These are phyloP conservation scores for Candida insectalens DNA, from an alignment of 805 yeast genomes.

Conservation along the genomic window DNA sequence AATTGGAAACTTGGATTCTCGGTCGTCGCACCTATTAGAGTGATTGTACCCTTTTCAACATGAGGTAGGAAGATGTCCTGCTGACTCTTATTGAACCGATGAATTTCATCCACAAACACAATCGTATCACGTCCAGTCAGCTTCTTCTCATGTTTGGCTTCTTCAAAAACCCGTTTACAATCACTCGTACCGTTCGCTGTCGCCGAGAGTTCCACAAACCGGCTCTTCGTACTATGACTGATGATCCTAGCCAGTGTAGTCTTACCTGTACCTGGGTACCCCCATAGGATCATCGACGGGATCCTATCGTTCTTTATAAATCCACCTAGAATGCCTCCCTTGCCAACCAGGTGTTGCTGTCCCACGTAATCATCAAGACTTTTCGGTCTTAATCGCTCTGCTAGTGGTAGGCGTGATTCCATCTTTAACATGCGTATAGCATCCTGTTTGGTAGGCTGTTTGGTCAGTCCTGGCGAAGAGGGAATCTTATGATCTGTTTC, in stretches of 20 bases:
- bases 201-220: slow-evolving; percentile 78
- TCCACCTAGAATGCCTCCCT: slow-evolving; percentile 53
- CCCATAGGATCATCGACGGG: slow-evolving; percentile 88
- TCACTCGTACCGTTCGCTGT: slow-evolving; percentile 64
- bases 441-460: slow-evolving; percentile 3
- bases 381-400: slow-evolving; percentile 78
- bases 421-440: slow-evolving; percentile 6
- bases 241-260: slow-evolving; percentile 61
- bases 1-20: slow-evolving; percentile 86
- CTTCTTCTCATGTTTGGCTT: slow-evolving; percentile 34
- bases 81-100: slow-evolving; percentile 75
- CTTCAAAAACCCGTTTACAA: slow-evolving; percentile 50
- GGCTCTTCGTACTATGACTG: slow-evolving; percentile 41
- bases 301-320: slow-evolving; percentile 54
- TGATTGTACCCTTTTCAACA: slow-evolving; percentile 75
- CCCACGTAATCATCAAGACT: slow-evolving; percentile 69
- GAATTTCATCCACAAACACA: slow-evolving; percentile 87
- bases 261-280: slow-evolving; percentile 95
- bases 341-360: slow-evolving; percentile 67
- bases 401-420: slow-evolving; percentile 39
- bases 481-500: too few relatives aligned
- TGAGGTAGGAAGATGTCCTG: slow-evolving; percentile 82
- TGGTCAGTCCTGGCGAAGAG: slow-evolving; percentile 1
- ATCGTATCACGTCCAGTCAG: slow-evolving; percentile 48
- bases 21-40: slow-evolving; percentile 92